Conservation (phyloP, 352 stramenopile genomes). For the Globisporangium cylindrosporum region DNA sequence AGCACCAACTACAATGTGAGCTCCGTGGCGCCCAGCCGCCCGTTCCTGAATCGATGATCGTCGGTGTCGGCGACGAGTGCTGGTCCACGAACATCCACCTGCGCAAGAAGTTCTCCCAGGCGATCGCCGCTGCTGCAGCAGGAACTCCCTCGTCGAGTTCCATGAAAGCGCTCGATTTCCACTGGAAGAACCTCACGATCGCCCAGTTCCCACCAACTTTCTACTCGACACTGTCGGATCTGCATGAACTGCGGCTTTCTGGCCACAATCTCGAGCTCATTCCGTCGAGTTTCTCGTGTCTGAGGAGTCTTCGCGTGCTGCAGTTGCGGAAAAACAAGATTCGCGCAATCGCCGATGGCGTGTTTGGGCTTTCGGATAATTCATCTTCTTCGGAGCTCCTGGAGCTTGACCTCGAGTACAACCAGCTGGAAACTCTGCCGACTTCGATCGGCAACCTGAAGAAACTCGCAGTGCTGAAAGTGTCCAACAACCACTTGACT, state of each 20-base stretch:
- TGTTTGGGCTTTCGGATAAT: conserved; percentile 26
- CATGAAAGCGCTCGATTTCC: conserved; percentile 42
- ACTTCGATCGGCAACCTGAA: conserved; percentile 36
- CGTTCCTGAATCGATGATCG: conserved; percentile 27
- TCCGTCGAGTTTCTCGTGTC: conserved; percentile 30
- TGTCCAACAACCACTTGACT: conserved; percentile 45
- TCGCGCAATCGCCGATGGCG: conserved; percentile 33
- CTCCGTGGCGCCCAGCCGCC: conserved; percentile 33
- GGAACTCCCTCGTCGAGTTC: conserved; percentile 16
- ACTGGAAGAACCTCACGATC: conserved; percentile 62
- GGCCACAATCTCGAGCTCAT: conserved; percentile 46
- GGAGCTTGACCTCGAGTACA: conserved; percentile 70
- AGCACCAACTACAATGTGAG: conserved; percentile 47
- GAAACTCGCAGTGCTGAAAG: conserved; percentile 39
- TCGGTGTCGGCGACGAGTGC: conserved; percentile 49
- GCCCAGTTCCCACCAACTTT: conserved; percentile 44
- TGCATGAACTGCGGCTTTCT: conserved; percentile 62
- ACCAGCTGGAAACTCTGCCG: conserved; percentile 41
- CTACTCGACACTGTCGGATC: conserved; percentile 34
- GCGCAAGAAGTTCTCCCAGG: conserved; percentile 46
- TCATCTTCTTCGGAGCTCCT: conserved; percentile 26
- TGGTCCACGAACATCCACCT: conserved; percentile 76
- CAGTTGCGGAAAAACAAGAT: conserved; percentile 67
- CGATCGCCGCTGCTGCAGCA: conserved; percentile 29
- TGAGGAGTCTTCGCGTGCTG: conserved; percentile 48